A percentile compares a stretch with the other conserved stretches of the same genome.
These are phyloP conservation scores for Leucaena leucocephala DNA, from an alignment of 306 rosid species.

Conservation along the genomic window DNA sequence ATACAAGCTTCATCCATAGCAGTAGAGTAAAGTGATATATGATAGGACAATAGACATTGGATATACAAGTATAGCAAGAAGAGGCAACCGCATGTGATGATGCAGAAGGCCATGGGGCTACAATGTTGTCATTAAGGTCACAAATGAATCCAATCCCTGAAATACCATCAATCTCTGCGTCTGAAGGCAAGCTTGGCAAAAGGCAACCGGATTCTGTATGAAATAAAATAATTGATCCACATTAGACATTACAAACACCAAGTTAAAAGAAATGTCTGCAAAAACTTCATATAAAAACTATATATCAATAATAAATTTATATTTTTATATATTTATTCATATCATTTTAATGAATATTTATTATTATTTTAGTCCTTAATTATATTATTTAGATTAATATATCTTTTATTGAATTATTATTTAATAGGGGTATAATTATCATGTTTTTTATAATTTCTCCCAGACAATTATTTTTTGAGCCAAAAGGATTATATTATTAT, in stretches of 20 bases:
- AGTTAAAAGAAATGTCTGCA: constrained; percentile 2
- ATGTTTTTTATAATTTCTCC: no score
- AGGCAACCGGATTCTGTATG: constrained; percentile 65
- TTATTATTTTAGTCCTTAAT: no score
- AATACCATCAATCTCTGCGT: constrained; percentile 55
- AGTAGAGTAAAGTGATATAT: constrained; percentile 13
- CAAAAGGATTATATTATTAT: no score
- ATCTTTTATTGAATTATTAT: no score
- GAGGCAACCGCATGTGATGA: constrained; percentile 40
- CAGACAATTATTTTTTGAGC: no score
- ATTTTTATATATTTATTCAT: no score
- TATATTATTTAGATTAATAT: no score
- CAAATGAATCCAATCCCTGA: constrained; percentile 70
- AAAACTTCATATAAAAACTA: not conserved
- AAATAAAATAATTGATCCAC: constrained; percentile 36
- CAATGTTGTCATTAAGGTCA: constrained; percentile 73
- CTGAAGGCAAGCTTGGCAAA: constrained; percentile 68
- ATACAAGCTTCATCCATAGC: constrained; percentile 7
- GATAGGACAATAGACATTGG: not conserved
- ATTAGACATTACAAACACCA: constrained; percentile 18
- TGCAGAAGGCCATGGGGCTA: constrained; percentile 72
- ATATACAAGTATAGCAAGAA: constrained; percentile 65
- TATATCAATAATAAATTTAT: no score
- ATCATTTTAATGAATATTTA: no score
- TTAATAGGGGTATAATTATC: no score